Evolutionary conservation across 371 early-diverging fungal species (phyloP).

Genomic region (Mortierella sp.): DNA sequence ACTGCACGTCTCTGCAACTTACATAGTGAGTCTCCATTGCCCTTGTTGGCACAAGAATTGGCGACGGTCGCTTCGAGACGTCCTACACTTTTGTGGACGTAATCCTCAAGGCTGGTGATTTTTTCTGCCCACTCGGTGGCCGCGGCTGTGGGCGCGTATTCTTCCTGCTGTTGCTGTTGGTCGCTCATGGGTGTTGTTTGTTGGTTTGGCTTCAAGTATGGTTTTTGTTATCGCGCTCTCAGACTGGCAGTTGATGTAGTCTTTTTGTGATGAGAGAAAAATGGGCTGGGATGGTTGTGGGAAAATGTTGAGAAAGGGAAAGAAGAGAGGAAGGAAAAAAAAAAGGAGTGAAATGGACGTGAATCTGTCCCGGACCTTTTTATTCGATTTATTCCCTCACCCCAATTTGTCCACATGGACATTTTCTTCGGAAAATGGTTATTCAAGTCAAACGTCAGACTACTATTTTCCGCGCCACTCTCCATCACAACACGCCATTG

Average conservation of each 20-base stretch:
- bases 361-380: background rate
- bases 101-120: background rate
- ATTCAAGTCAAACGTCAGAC: background rate
- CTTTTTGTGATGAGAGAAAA: background rate
- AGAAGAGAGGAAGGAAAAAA: background rate
- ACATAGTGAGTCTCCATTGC: conserved; percentile 32
- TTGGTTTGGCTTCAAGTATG: background rate
- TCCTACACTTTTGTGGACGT: background rate
- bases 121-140: background rate
- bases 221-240: background rate
- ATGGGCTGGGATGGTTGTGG: background rate
- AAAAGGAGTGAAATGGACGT: background rate
- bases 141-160: background rate
- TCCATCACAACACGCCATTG: background rate
- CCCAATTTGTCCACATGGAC: conserved; percentile 2
- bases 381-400: background rate
- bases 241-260: background rate
- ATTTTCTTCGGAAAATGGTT: conserved; percentile 7
- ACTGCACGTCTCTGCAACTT: background rate
- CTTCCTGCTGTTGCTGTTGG: background rate
- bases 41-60: conserved; percentile 11
- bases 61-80: background rate
- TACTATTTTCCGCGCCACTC: background rate
- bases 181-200: background rate
- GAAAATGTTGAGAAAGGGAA: background rate